A percentile compares a stretch with the other conserved stretches of the same genome.
Conservation (phyloP, 129 eudicot genomes). For the Scalesia atractyloides region DNA sequence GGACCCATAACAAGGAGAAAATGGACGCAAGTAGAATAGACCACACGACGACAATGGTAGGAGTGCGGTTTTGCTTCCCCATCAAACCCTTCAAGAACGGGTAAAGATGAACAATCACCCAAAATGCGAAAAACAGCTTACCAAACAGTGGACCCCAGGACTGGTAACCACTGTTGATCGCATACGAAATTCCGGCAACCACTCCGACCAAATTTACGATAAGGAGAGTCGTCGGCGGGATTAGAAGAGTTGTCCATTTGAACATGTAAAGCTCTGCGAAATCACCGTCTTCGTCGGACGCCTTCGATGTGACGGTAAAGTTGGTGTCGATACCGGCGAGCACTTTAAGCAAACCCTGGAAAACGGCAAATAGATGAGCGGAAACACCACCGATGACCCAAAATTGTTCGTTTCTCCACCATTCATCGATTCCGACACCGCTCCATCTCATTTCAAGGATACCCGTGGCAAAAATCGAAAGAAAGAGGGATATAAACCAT, state of each 20-base stretch:
- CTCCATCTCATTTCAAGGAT: constrained; percentile 96
- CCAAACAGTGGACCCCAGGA: constrained; percentile 96
- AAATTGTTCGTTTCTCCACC: constrained; percentile 97
- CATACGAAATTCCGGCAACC: constrained; percentile 82
- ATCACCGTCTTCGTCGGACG: constrained; percentile 87
- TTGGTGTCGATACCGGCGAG: constrained; percentile 92
- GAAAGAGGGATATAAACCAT: constrained; percentile 88
- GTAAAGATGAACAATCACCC: constrained; percentile 96
- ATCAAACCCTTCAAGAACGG: constrained; percentile 92
- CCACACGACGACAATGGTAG: constrained; percentile 85
- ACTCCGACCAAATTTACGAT: constrained; percentile 78
- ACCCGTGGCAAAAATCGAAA: constrained; percentile 89
- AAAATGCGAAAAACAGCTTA: constrained; percentile 79
- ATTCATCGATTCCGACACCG: constrained; percentile 88
- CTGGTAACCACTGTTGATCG: constrained; percentile 86
- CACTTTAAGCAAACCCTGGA: constrained; percentile 86
- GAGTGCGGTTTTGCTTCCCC: constrained; percentile 94
- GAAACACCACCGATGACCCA: constrained; percentile 97
- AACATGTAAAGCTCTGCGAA: constrained; percentile 79
- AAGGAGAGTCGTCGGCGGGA: constrained; percentile 88
- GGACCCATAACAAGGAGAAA: constrained; percentile 83
- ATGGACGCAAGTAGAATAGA: constrained; percentile 86
- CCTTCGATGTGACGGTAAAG: constrained; percentile 91
- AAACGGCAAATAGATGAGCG: constrained; percentile 78
- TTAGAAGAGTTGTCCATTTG: constrained; percentile 87